Conservation (phyloP, 306 rosid species). For the Fragaria iinumae region DNA sequence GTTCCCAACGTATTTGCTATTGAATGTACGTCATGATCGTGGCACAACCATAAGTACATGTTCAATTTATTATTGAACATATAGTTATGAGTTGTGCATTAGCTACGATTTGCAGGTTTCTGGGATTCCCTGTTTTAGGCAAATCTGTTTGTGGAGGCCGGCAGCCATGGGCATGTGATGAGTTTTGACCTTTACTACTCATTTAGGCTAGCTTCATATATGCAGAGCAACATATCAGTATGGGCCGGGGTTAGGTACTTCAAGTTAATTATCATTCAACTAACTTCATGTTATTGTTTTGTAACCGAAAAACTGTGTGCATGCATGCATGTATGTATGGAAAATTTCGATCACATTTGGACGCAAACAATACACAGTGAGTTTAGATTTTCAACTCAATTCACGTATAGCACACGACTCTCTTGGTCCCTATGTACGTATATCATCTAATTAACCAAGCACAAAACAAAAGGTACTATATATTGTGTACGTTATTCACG, state of each 20-base stretch:
- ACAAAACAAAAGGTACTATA: too few relatives aligned
- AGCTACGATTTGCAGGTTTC: not conserved
- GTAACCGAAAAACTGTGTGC: too few relatives aligned
- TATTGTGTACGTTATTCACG: not conserved
- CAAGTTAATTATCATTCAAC: too few relatives aligned
- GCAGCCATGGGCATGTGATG: not conserved
- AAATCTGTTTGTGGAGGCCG: not conserved
- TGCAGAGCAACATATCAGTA: not conserved
- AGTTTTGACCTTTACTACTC: not conserved
- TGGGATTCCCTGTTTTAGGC: not conserved
- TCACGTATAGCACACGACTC: too few relatives aligned
- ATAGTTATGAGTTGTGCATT: too few relatives aligned
- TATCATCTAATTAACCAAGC: too few relatives aligned
- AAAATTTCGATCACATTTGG: too few relatives aligned
- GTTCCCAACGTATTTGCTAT: too few relatives aligned
- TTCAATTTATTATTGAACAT: not conserved
- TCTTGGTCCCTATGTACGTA: too few relatives aligned
- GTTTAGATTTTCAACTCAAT: not conserved
- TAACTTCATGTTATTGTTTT: too few relatives aligned
- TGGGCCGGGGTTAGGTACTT: not conserved
- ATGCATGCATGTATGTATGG: too few relatives aligned
- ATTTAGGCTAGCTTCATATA: not conserved
- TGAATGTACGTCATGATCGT: not conserved
- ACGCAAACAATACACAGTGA: too few relatives aligned
- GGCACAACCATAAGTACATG: not conserved